Conservation (phyloP, 495 filamentous ascomycete species). For the Trichoderma gamsii region DNA sequence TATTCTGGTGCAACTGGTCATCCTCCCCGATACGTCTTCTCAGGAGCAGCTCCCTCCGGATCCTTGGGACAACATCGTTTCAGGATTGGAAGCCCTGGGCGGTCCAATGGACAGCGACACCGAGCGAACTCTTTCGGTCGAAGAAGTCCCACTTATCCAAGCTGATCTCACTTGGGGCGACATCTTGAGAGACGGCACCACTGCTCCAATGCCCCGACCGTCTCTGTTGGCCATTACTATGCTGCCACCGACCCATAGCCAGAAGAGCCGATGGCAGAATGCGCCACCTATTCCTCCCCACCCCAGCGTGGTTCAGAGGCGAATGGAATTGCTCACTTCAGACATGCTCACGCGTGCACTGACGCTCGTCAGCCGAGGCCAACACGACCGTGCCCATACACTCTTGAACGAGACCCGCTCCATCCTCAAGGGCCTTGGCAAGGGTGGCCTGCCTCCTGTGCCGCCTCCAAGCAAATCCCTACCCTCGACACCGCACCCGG, state of each 20-base stretch:
- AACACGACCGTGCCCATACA: conserved; percentile 89
- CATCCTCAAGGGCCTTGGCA: conserved; percentile 92
- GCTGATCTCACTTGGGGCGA: conserved; percentile 93
- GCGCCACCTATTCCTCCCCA: conserved; percentile 90
- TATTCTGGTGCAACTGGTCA: conserved; percentile 90
- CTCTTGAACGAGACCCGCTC: conserved; percentile 87
- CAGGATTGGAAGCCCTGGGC: conserved; percentile 90
- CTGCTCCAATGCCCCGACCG: conserved; percentile 80
- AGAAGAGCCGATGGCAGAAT: conserved; percentile 55
- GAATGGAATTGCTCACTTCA: conserved; percentile 96
- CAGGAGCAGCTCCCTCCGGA: conserved; percentile 87
- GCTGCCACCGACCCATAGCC: conserved; percentile 68
- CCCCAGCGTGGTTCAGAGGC: conserved; percentile 88
- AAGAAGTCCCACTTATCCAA: conserved; percentile 93
- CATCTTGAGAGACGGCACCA: conserved; percentile 82
- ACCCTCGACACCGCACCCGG: conserved; percentile 42
- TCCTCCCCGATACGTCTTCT: conserved; percentile 78
- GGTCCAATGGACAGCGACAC: conserved; percentile 86
- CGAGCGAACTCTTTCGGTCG: conserved; percentile 73
- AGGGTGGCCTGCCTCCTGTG: conserved; percentile 90
- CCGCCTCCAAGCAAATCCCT: conserved; percentile 41
- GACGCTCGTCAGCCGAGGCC: conserved; percentile 82
- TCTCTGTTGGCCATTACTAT: conserved; percentile 97
- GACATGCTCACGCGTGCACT: conserved; percentile 95
- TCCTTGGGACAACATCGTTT: conserved; percentile 94